phyloP scores from a whole-genome alignment of 306 rosid genomes.

The Potentilla sterilis region DNA sequence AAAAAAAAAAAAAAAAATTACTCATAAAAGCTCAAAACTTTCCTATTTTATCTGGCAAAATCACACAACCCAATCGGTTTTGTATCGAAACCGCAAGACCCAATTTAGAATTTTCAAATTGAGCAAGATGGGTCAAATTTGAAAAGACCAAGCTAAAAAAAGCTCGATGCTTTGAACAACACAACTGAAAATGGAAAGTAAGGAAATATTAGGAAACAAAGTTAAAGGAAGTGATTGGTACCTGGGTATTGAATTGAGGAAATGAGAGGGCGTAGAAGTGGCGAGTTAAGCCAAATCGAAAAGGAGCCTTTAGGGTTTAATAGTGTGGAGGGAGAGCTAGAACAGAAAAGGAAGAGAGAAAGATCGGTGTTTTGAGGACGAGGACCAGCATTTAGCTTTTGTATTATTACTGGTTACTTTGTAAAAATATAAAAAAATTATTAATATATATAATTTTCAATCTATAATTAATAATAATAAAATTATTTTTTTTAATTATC shows the following conservation, averaged over 20 bases:
- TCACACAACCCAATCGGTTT: neutral
- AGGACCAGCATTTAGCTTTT: neutral
- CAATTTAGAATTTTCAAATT: neutral
- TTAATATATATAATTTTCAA: too few relatives aligned
- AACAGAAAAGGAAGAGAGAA: neutral
- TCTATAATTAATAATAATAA: too few relatives aligned
- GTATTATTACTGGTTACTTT: too few relatives aligned
- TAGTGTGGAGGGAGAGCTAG: neutral
- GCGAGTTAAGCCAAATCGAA: neutral
- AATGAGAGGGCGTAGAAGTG: neutral
- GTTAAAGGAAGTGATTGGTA: slow-evolving; percentile 1
- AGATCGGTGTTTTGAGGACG: slow-evolving; percentile 8
- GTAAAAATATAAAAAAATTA: too few relatives aligned
- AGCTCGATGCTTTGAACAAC: neutral
- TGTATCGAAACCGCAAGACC: neutral
- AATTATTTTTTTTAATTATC: too few relatives aligned
- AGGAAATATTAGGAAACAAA: neutral
- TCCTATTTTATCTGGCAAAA: neutral
- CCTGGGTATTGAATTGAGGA: neutral
- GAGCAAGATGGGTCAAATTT: neutral
- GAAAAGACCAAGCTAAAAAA: neutral
- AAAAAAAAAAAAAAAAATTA: neutral
- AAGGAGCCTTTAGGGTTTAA: neutral
- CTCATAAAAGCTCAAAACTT: neutral
- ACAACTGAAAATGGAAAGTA: neutral